Evolutionary conservation across 2,329 filamentous ascomycete species (phyloP), one percentile per base, ranked within the genome.

Genomic region (Aureobasidium musti): DNA sequence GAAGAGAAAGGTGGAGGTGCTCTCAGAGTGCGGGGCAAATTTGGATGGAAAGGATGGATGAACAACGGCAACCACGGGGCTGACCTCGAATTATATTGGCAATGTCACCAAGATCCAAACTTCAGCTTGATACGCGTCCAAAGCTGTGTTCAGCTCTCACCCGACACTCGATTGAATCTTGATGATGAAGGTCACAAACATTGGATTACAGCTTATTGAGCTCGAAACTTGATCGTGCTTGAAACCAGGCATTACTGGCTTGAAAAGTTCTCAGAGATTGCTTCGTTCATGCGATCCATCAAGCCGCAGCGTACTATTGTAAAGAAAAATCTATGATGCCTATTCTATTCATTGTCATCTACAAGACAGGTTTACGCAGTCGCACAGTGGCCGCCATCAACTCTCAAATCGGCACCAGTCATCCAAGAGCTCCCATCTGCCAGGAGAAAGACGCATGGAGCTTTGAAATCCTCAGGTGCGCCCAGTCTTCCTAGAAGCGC

Each of bases 401-500:
- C 88, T 37, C 88, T 79, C 73, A 92, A 74, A 70, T 90, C 88
- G 39, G 85, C 83, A 0, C 86, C 88, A 0, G 88, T 90, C 87
- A 91, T 90, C 73, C 88, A 90, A 67, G 84, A 85, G 74, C 86
- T 89, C 2, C 87, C 87, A 72, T 89, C 85, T 71, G 86, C 88
- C 26, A 90, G 78, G 70, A 89, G 79, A 74, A 89, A 91, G 11
- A 89, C 84, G 2, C 87, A 88, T 1, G 89, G 87, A 5, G 89
- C 84, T 67, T 86, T 82, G 72, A 86, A 86, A 69, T 87, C 85
- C 69, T 86, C 83, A 0, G 84, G 83, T 8, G 77, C 78, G 5
- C 84, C 84, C 52, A 87, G 71, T 30, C 83, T 78, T 10, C 83
- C 83, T 30, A 87, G 77, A 73, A 87, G 72, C 19, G 82, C 82